Percentiles rank a stretch among this genome's conserved stretches.
These are phyloP conservation scores for Leersia perrieri DNA, from an alignment of 176 grass and related monocot genomes.

Conservation along the genomic window DNA sequence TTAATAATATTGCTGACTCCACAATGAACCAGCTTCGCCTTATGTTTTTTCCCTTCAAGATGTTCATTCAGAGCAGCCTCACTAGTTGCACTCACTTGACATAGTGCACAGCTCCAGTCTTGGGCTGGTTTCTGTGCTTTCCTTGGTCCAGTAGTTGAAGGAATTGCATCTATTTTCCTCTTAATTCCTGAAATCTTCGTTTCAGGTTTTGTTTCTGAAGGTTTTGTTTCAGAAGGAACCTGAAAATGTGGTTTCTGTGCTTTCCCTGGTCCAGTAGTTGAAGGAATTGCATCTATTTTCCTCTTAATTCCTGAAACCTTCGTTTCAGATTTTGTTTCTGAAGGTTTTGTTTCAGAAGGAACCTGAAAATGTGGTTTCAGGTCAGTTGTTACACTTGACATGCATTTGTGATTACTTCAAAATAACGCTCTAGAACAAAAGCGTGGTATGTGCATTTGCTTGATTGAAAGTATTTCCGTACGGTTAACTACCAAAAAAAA, in stretches of 20 bases:
- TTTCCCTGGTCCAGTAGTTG: not conserved
- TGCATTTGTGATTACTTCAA: slow-evolving; percentile 1
- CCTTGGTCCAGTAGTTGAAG: not conserved
- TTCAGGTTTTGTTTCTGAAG: not conserved
- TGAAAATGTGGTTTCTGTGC: slow-evolving; percentile 19
- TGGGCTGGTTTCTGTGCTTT: slow-evolving; percentile 8
- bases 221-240: slow-evolving; percentile 17
- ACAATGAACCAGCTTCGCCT: slow-evolving; percentile 29
- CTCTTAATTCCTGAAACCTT: slow-evolving; percentile 27
- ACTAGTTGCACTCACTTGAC: slow-evolving; percentile 41
- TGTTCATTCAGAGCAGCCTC: slow-evolving; percentile 33
- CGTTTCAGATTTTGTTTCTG: not conserved
- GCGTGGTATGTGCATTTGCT: not conserved
- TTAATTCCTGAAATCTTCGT: slow-evolving; percentile 11
- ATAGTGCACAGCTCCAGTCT: slow-evolving; percentile 48
- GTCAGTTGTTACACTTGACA: slow-evolving; percentile 5
- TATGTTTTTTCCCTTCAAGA: slow-evolving; percentile 38
- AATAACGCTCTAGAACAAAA: not conserved
- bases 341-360: slow-evolving; percentile 1
- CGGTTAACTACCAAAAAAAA: not conserved
- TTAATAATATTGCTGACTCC: not conserved
- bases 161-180: slow-evolving; percentile 15
- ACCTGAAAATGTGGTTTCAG: slow-evolving; percentile 27
- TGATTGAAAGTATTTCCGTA: slow-evolving; percentile 11
- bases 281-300: not conserved